Evolutionary conservation across 2,329 filamentous ascomycete species (phyloP).

Genomic region (Chaetomium strumarium): DNA sequence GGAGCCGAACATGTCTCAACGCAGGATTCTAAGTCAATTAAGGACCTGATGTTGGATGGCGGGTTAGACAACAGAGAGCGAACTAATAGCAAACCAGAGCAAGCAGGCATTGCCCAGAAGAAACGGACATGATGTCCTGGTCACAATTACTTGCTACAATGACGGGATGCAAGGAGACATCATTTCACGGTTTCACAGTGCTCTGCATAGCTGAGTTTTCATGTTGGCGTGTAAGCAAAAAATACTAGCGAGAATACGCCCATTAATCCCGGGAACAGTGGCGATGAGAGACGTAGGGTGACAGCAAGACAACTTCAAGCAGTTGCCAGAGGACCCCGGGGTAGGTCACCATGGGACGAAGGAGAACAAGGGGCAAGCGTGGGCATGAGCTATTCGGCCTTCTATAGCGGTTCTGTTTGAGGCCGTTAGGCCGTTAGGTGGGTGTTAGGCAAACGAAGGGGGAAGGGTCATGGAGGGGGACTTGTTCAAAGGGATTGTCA

Average conservation of each 20-base stretch:
- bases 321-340: constrained; percentile 16
- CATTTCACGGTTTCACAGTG: too few species aligned
- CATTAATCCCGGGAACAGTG: constrained; percentile 32
- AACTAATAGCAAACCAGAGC: too few species aligned
- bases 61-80: too few species aligned
- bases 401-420: not conserved
- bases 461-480: too few species aligned
- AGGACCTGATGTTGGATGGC: too few species aligned
- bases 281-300: not conserved
- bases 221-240: constrained; percentile 11
- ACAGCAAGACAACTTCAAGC: not conserved
- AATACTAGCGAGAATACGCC: constrained; percentile 17
- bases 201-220: not conserved
- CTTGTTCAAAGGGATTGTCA: too few species aligned
- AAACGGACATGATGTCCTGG: too few species aligned
- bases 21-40: not conserved
- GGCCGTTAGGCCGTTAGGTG: not conserved
- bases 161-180: too few species aligned
- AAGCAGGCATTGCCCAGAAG: too few species aligned
- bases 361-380: constrained; percentile 42
- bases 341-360: constrained; percentile 33
- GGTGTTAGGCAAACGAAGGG: too few species aligned
- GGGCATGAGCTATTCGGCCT: constrained; percentile 16
- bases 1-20: too few species aligned
- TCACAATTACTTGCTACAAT: too few species aligned